Base-by-base conservation (phyloP, 345 rosid species). In the Citropsis articulata region DNA sequence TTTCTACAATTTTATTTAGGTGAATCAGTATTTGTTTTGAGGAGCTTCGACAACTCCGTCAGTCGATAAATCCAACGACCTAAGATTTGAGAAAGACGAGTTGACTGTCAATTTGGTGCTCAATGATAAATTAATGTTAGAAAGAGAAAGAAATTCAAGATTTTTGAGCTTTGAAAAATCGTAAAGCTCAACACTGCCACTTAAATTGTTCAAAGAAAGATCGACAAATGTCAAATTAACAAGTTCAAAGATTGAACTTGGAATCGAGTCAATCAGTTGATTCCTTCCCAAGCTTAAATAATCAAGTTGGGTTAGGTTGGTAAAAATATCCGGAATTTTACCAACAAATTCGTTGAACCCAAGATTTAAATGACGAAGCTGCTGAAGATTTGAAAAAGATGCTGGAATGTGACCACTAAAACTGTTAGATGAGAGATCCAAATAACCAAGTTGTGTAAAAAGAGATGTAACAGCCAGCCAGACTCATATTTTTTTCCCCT, bases 351-450 rank as follows among this genome's bases (percentile, higher is more conserved):
- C 1, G 7, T 38, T 38, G 2, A 0, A n/a, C n/a, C n/a, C n/a
- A 38, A 38, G 40, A 38, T 0, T 0, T 40, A 40, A 40, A 40
- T 31, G 10, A 12, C 5, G 30, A 38, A 21, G 82, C 4, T 69
- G 57, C 10, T 62, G 12, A 5, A 70, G 36, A 18, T 67, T 75
- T 10, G 72, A 62, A 13, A 76, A 21, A 1, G 71, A 75, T 3
- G 59, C 70, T 7, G 83, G 86, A 22, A 85, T 28, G 3, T 25
- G 35, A 69, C 88, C 87, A 7, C 1, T 70, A 40, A 86, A 67
- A 36, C 48, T 57, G 62, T 78, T 78, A 0, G 0, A 0, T 0
- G 28, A 22, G 8, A 88, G 67, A 48, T 30, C 59, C 18, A 86
- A 64, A 12, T 0, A 0, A 9, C 22, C 3, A 5, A 82, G 45